Percentiles rank a stretch among this genome's conserved stretches.
Conservation (phyloP, 768 basidiomycete genomes). For the Mrakia gelida region DNA sequence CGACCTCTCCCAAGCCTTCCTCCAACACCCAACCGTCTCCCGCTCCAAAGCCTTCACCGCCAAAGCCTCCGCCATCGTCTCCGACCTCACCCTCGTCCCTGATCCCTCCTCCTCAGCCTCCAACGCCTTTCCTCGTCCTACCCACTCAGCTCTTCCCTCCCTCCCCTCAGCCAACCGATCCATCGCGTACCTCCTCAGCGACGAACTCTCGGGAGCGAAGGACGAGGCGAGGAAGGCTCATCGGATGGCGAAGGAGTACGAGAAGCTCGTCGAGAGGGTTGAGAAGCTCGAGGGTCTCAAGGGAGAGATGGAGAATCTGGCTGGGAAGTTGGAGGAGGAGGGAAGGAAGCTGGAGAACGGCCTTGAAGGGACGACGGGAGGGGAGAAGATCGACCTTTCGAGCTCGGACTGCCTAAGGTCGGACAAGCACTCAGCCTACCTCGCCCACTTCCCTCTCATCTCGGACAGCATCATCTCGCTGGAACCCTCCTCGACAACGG, state of each 20-base stretch:
- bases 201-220: not conserved
- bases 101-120: not conserved
- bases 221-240: not conserved
- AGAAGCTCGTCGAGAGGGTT: slow-evolving; percentile 5
- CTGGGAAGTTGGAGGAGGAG: not conserved
- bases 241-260: slow-evolving; percentile 3
- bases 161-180: not conserved
- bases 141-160: not conserved
- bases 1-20: slow-evolving; percentile 21
- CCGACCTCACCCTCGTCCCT: not conserved
- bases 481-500: not conserved
- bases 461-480: not conserved
- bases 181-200: not conserved
- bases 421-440: slow-evolving; percentile 10
- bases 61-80: slow-evolving; percentile 4
- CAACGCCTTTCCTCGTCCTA: not conserved
- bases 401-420: not conserved
- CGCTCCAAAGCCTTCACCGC: not conserved
- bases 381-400: not conserved
- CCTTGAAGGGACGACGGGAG: not conserved
- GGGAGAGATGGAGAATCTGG: not conserved
- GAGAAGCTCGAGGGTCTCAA: not conserved
- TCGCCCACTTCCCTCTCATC: not conserved
- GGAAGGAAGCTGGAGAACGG: not conserved
- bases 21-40: slow-evolving; percentile 8